A percentile compares a stretch with the other conserved stretches of the same genome.
phyloP scores from a whole-genome alignment of 306 rosid species.

The Casuarina cunninghamiana region DNA sequence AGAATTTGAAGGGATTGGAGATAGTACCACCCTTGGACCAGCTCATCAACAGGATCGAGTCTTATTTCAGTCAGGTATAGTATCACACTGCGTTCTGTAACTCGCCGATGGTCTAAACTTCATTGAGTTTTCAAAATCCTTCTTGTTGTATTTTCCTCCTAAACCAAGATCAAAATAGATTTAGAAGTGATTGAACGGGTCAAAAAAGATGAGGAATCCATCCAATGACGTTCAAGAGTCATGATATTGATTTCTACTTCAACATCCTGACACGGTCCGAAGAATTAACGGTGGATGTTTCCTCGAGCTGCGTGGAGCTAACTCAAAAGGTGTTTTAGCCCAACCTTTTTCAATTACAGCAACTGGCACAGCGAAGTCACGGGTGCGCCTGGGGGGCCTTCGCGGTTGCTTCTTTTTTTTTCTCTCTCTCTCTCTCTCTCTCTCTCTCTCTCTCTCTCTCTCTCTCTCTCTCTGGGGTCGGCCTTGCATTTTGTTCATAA shows the following conservation, averaged over 20 bases:
- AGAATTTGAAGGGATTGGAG: neutral
- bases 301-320: slow-evolving; percentile 45
- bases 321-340: slow-evolving; percentile 30
- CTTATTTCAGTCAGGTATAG: neutral
- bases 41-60: neutral
- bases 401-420: too few relatives aligned
- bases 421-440: too few relatives aligned
- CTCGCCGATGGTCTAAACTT: too few relatives aligned
- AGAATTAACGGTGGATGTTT: slow-evolving; percentile 41
- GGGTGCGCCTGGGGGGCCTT: too few relatives aligned
- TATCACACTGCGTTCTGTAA: neutral
- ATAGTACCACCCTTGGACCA: neutral
- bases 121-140: neutral
- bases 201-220: slow-evolving; percentile 32
- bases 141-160: neutral
- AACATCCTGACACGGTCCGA: slow-evolving; percentile 27
- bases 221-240: slow-evolving; percentile 20
- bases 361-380: neutral
- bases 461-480: too few relatives aligned
- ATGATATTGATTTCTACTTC: slow-evolving; percentile 38
- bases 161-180: slow-evolving; percentile 8
- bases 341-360: neutral
- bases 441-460: too few relatives aligned
- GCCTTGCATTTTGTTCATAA: too few relatives aligned
- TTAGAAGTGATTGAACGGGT: slow-evolving; percentile 34